These are phyloP conservation scores for Ammopiptanthus mongolicus DNA, from an alignment of 306 rosid species.

Conservation along the genomic window DNA sequence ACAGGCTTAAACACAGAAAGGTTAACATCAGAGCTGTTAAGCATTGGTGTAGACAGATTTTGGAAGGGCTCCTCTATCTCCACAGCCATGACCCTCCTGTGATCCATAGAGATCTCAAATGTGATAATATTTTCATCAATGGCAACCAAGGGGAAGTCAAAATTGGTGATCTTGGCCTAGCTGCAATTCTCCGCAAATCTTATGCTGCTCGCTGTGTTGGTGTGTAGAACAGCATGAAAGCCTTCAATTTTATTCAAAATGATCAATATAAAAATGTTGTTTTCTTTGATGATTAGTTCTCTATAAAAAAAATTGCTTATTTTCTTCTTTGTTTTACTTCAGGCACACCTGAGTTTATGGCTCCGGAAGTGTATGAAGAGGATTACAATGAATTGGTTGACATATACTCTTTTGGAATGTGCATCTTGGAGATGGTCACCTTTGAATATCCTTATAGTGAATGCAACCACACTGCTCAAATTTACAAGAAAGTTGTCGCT, in stretches of 20 bases:
- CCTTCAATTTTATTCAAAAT: constrained; percentile 14
- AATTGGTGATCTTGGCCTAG: constrained; percentile 98
- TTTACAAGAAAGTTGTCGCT: constrained; percentile 86
- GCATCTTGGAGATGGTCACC: constrained; percentile 96
- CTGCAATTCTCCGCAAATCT: constrained; percentile 84
- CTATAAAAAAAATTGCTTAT: not conserved
- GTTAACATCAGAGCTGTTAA: constrained; percentile 93
- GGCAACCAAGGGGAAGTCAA: constrained; percentile 98
- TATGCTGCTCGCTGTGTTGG: constrained; percentile 85
- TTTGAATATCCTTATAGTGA: constrained; percentile 94
- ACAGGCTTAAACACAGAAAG: constrained; percentile 68
- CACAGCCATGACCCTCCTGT: constrained; percentile 90
- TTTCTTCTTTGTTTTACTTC: not conserved
- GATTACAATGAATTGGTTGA: constrained; percentile 95
- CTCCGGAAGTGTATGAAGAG: constrained; percentile 96
- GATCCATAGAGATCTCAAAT: constrained; percentile 96
- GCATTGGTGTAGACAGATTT: constrained; percentile 96
- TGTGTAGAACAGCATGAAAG: constrained; percentile 31
- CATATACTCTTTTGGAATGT: constrained; percentile 95
- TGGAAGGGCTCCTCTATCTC: constrained; percentile 85
- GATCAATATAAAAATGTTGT: not conserved
- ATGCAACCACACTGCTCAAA: constrained; percentile 92
- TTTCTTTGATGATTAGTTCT: not conserved
- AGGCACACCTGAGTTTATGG: constrained; percentile 99
- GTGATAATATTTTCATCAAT: constrained; percentile 94